A percentile compares a stretch with the other conserved stretches of the same genome.
phyloP scores from a whole-genome alignment of 805 yeast genomes.

The Candida maesae region DNA sequence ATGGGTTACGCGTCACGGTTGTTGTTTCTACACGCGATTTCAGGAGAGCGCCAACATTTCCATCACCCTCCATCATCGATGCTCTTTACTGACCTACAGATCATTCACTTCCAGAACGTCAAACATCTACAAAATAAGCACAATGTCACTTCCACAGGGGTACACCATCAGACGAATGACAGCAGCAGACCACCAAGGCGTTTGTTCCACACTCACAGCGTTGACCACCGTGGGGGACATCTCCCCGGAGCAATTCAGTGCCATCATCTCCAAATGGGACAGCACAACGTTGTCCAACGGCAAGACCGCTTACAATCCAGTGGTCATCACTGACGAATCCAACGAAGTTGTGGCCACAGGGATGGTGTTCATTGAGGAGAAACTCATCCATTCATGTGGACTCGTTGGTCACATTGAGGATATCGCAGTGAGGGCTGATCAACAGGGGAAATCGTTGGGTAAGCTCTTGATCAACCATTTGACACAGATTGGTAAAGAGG shows the following conservation, averaged over 20 bases:
- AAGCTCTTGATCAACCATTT: slow-evolving; percentile 57
- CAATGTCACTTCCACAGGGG: slow-evolving; percentile 50
- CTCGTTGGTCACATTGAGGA: slow-evolving; percentile 93
- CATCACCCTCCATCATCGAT: background rate
- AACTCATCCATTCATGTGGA: slow-evolving; percentile 81
- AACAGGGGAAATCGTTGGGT: slow-evolving; percentile 87
- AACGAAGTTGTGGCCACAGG: slow-evolving; percentile 79
- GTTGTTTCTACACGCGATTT: too few relatives aligned
- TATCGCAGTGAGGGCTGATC: slow-evolving; percentile 68
- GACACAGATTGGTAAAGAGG: slow-evolving; percentile 50
- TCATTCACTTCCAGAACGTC: too few relatives aligned
- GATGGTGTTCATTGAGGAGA: slow-evolving; percentile 71
- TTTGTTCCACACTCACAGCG: slow-evolving; percentile 56
- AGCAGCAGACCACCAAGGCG: slow-evolving; percentile 59
- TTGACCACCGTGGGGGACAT: slow-evolving; percentile 85
- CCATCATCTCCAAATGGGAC: slow-evolving; percentile 58
- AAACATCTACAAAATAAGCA: background rate
- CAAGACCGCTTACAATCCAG: slow-evolving; percentile 52
- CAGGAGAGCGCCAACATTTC: too few relatives aligned
- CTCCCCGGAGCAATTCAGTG: slow-evolving; percentile 43
- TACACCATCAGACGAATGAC: slow-evolving; percentile 60
- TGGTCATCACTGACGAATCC: slow-evolving; percentile 51
- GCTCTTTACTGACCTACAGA: background rate
- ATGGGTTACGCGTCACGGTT: too few relatives aligned
- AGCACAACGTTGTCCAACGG: slow-evolving; percentile 27